Evolutionary conservation across 164 flowering plant genomes (phyloP), one percentile per base, ranked within the genome.

Genomic region (Pachysandra terminalis): DNA sequence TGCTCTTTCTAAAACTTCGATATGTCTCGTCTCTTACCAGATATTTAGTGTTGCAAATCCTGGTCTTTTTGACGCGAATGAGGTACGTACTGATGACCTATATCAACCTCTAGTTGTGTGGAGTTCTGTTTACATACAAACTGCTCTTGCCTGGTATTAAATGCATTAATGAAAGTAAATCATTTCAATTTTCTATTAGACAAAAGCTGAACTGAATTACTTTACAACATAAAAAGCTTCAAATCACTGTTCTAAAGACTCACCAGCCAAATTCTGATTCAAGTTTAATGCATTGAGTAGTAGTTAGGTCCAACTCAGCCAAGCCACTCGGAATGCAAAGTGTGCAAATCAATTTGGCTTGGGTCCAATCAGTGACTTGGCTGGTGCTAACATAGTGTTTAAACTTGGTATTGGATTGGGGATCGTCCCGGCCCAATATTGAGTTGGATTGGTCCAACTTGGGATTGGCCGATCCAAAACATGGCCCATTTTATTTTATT

Each of bases 31-130:
- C 12, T 71, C 45, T 67, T 61, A 32, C 19, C 90, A 93, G 97
- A 88, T 96, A 61, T 63, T 71, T 19, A 83, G 88, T 77, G 77
- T 87, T 73, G 61, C 93, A 63, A 96, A 96, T 77, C 98, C 99
- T 15, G 94, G 90, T 45, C 71, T 73, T 66, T 90, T 96, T 60
- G 74, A 69, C 26, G 97, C 90, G 57, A 88, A 93, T 78, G 81
- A 88, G 98, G 99, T 93, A 83, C 73, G 21, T 23, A 26, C 52
- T 55, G 8, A 8, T 54, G 25, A 26, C 24, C 37, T 58, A 32
- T 45, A 15, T 45, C 51, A 45, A 10, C 51, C 14, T 45, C 51
- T 32, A 7, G 7, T 32, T 3, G 37, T 32, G 37, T 32, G 7
- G 7, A 3, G 3, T 32, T 32, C 37, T 32, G 7, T 7, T 32